Percentiles rank a stretch among this genome's conserved stretches.
These are phyloP conservation scores for Tuber magnatum DNA, from an alignment of 495 filamentous ascomycete genomes.

Conservation along the genomic window DNA sequence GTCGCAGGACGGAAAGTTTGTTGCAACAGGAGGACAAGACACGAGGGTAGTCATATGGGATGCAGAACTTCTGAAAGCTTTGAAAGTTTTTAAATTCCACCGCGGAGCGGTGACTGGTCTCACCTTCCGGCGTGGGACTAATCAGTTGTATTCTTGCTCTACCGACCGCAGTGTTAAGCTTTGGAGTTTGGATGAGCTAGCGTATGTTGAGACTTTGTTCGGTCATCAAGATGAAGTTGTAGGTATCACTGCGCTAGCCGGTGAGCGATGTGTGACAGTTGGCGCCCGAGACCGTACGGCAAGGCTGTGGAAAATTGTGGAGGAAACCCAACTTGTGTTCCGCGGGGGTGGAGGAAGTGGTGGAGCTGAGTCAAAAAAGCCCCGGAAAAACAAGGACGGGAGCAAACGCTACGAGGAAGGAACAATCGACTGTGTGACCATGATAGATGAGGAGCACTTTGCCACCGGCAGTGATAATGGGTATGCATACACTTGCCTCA, in stretches of 20 bases:
- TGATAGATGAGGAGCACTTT: conserved; percentile 83
- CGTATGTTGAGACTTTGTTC: conserved; percentile 91
- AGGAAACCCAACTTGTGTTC: conserved; percentile 92
- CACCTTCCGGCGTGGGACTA: conserved; percentile 78
- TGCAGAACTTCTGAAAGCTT: conserved; percentile 63
- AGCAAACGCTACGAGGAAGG: conserved; percentile 53
- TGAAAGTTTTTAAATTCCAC: conserved; percentile 84
- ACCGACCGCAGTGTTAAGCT: conserved; percentile 84
- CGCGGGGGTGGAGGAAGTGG: conserved; percentile 76
- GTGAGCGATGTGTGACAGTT: conserved; percentile 83
- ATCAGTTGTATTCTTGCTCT: conserved; percentile 82
- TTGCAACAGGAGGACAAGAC: conserved; percentile 83
- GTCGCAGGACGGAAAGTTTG: conserved; percentile 77
- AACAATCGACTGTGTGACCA: conserved; percentile 79
- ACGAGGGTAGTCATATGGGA: conserved; percentile 80
- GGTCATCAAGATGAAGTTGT: conserved; percentile 89
- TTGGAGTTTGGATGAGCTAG: conserved; percentile 74
- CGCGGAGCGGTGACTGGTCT: conserved; percentile 77
- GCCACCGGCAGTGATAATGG: conserved; percentile 92
- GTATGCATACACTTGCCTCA: conserved; percentile 30
- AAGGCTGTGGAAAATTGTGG: conserved; percentile 92
- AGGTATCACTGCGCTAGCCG: conserved; percentile 69
- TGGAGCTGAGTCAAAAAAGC: conserved; percentile 52
- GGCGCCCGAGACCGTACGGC: conserved; percentile 87
- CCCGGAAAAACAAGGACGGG: conserved; percentile 40